Evolutionary conservation across 2,329 filamentous ascomycete species (phyloP), one percentile per base, ranked within the genome.

Genomic region (Coniella lustricola): DNA sequence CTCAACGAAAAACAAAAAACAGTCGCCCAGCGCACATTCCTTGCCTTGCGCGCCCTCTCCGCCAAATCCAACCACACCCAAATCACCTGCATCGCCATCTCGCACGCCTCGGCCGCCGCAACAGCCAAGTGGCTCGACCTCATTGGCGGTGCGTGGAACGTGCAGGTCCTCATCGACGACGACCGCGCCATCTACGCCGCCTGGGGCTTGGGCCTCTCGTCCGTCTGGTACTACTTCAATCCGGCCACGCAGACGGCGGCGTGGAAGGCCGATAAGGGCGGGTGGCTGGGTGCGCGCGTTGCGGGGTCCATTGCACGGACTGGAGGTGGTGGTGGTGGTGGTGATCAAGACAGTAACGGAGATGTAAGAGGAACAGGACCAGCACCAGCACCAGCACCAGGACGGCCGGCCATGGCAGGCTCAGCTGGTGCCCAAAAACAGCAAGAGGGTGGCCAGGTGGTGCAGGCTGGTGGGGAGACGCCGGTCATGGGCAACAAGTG

Each of bases 21-120:
- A 77, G 75, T 78, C 58, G 75, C 75, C 17, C 74, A 77, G 56
- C 74, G 79, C 56, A 73, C 76, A 4, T 81, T 82, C 58, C 66
- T 81, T 51, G 65, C 70, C 52, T 69, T 81, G 46, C 75, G 77
- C 44, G 65, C 73, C 37, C 68, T 82, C 49, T 71, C 76, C 12
- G 76, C 74, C 61, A 72, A 72, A 44, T 62, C 63, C 56, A 64
- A 65, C 36, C 3, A 14, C 40, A 20, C 14, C 25, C 13, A n/a
- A 22, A 64, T 81, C 10, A 70, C 69, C 50, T 81, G 77, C 65
- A 67, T 82, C 48, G 77, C 78, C 54, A 67, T 82, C 44, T 81
- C 77, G 20, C 79, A 82, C 64, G 75, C 78, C 34, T 81, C 77
- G 8, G 62, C 67, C 3, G 65, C 70, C 18, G 77, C 79, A 25